Percentiles rank a stretch among this genome's conserved stretches.
phyloP scores from a whole-genome alignment of 2,329 filamentous ascomycete genomes.

The Ceratocystis albifundus region DNA sequence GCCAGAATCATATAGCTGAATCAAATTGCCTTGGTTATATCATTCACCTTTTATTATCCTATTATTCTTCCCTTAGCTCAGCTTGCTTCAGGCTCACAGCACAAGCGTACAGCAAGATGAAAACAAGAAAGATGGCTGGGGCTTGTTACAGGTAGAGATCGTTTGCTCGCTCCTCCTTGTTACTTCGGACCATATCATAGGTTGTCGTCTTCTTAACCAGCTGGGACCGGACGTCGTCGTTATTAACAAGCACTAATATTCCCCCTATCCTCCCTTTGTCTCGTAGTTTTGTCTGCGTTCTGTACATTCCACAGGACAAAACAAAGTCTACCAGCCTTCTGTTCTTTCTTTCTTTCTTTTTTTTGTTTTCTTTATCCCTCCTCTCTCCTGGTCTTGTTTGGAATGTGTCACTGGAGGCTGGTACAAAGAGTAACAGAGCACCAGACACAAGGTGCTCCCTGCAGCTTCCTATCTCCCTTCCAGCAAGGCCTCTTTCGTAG shows the following conservation, averaged over 20 bases:
- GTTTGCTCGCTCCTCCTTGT: background rate
- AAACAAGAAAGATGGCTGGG: background rate
- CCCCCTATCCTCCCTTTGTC: background rate
- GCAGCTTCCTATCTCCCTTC: background rate
- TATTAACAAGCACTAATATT: background rate
- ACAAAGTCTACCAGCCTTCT: background rate
- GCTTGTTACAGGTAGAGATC: background rate
- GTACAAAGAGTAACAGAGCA: slow-evolving; percentile 3
- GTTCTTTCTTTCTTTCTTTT: background rate
- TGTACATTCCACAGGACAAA: background rate
- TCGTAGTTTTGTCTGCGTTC: background rate
- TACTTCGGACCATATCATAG: background rate
- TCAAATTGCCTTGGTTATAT: background rate
- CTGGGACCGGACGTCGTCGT: background rate
- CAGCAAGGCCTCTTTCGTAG: background rate
- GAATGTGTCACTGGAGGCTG: background rate
- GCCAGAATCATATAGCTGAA: background rate
- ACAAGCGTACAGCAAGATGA: too few relatives aligned
- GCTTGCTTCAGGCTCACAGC: background rate
- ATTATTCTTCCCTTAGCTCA: background rate
- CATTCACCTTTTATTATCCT: background rate
- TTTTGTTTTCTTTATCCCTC: too few relatives aligned
- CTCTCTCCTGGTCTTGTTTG: background rate
- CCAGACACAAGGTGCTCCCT: slow-evolving; percentile 5
- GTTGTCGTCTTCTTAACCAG: background rate